Evolutionary conservation across 352 stramenopile genomes (phyloP).

Genomic region (Globisporangium nodosum): DNA sequence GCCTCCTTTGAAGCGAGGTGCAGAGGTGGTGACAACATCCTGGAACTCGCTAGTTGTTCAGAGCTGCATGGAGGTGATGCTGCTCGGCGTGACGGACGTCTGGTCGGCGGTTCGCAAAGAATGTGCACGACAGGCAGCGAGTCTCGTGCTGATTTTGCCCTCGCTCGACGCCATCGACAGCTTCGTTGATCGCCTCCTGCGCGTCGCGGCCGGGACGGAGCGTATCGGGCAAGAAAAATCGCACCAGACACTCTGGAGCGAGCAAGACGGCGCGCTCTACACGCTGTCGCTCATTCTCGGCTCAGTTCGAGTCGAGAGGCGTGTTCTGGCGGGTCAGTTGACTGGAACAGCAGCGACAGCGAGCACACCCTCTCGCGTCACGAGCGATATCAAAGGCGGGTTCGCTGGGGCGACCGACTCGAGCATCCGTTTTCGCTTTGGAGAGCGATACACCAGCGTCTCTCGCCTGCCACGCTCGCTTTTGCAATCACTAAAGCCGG

Average conservation of each 20-base stretch:
- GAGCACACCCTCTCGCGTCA: constrained; percentile 16
- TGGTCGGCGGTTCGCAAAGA: constrained; percentile 71
- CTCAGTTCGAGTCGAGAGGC: constrained; percentile 20
- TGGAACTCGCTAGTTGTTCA: background rate
- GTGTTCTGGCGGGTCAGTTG: background rate
- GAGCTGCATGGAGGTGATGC: constrained; percentile 18
- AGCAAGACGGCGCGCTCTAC: constrained; percentile 44
- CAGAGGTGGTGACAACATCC: background rate
- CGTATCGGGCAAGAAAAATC: constrained; percentile 20
- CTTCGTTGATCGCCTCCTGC: constrained; percentile 38
- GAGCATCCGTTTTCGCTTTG: constrained; percentile 23
- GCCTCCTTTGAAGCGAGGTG: background rate
- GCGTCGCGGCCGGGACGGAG: constrained; percentile 21
- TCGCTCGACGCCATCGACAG: constrained; percentile 27
- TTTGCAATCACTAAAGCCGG: constrained; percentile 36
- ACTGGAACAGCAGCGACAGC: background rate
- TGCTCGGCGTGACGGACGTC: constrained; percentile 53
- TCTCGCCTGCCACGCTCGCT: constrained; percentile 22
- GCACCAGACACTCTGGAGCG: constrained; percentile 27
- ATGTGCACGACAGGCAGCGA: constrained; percentile 15
- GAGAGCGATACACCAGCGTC: constrained; percentile 14
- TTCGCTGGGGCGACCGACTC: constrained; percentile 2
- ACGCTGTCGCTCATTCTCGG: constrained; percentile 28
- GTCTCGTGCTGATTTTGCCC: constrained; percentile 24
- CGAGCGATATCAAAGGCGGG: constrained; percentile 22